These are phyloP conservation scores for Tetrapyrgos nigripes DNA, from an alignment of 1,284 basidiomycete species.

Conservation along the genomic window DNA sequence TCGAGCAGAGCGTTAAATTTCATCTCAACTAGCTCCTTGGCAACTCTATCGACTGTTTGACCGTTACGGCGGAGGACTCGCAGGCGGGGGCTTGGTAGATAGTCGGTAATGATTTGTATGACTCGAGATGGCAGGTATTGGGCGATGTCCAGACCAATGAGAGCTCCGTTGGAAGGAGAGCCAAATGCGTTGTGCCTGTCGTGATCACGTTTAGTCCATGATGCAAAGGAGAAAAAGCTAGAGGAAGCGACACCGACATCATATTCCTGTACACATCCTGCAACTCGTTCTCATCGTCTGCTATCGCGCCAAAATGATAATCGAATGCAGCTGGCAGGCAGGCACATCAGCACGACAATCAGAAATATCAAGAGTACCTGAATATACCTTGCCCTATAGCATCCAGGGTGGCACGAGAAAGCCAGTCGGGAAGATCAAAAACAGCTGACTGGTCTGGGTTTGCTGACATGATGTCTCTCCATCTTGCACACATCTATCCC, in stretches of 20 bases:
- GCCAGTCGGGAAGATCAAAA: slow-evolving; percentile 47
- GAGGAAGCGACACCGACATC: slow-evolving; percentile 2
- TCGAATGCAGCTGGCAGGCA: slow-evolving; percentile 12
- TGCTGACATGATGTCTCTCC: slow-evolving; percentile 44
- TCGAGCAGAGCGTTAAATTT: slow-evolving; percentile 12
- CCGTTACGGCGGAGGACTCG: background rate
- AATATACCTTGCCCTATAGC: slow-evolving; percentile 50
- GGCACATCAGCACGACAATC: background rate
- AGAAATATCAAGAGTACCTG: no score
- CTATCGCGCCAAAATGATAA: slow-evolving; percentile 15
- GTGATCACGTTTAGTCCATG: background rate
- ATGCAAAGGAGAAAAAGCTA: background rate
- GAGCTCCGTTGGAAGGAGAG: slow-evolving; percentile 5
- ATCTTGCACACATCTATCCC: slow-evolving; percentile 50
- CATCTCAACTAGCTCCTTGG: slow-evolving; percentile 8
- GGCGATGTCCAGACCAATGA: slow-evolving; percentile 4
- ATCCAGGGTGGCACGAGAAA: slow-evolving; percentile 49
- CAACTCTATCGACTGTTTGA: slow-evolving; percentile 2
- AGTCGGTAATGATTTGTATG: slow-evolving; percentile 7
- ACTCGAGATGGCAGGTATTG: slow-evolving; percentile 5
- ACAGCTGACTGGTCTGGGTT: slow-evolving; percentile 40
- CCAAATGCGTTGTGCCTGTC: slow-evolving; percentile 9
- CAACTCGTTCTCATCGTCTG: slow-evolving; percentile 4
- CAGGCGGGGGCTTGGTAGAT: slow-evolving; percentile 1
- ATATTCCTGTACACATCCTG: slow-evolving; percentile 11